Evolutionary conservation across 345 rosid species (phyloP).

Genomic region (Eucalyptus microcorys): DNA sequence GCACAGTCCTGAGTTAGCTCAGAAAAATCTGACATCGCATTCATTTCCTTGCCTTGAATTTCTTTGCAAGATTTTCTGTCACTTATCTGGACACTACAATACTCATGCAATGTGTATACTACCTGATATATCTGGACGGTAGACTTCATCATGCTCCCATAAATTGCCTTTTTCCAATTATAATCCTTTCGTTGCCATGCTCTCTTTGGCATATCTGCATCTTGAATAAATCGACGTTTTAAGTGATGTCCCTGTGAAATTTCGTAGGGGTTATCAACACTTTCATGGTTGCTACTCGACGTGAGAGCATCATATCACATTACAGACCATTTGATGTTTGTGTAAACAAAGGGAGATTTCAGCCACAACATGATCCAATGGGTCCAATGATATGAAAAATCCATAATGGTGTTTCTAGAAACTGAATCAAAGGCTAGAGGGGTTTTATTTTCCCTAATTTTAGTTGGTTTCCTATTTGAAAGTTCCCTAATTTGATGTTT

Average conservation of each 20-base stretch:
- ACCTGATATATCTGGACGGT: not conserved
- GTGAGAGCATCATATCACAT: not conserved
- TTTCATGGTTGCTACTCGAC: accelerated
- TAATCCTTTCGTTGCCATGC: not conserved
- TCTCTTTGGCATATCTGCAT: not conserved
- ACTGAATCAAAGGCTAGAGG: not conserved
- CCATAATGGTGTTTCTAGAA: not conserved
- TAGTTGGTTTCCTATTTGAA: not conserved
- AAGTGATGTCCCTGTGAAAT: not conserved
- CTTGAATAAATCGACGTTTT: not conserved
- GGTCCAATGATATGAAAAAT: not conserved
- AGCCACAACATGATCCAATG: not conserved
- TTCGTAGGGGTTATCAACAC: not conserved
- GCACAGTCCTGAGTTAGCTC: not conserved
- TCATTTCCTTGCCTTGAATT: not conserved
- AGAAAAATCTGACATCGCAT: not conserved
- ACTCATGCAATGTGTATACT: not conserved
- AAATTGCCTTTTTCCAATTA: not conserved
- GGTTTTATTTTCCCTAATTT: not conserved
- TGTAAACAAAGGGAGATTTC: not conserved
- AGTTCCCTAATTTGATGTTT: not conserved
- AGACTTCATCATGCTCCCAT: not conserved
- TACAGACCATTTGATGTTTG: not conserved
- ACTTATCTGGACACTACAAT: not conserved
- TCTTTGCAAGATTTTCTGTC: not conserved